Conservation (phyloP, 352 stramenopile genomes). For the Phytophthora crassamura region DNA sequence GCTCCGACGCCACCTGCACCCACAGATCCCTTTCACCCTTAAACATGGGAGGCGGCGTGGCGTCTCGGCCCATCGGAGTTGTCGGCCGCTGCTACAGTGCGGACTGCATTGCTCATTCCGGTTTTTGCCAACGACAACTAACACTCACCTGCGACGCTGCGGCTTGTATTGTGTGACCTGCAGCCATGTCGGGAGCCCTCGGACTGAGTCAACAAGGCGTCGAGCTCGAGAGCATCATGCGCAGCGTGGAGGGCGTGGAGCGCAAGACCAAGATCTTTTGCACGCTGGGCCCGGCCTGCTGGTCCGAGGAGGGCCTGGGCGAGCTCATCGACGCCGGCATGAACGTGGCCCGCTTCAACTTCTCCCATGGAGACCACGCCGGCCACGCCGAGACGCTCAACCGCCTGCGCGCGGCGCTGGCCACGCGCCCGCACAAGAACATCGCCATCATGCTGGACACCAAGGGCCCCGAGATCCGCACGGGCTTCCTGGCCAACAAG, state of each 20-base stretch:
- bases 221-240: slow-evolving; percentile 45
- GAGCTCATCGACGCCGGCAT: slow-evolving; percentile 91
- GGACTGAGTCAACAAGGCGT: slow-evolving; percentile 37
- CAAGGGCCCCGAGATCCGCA: too few species aligned
- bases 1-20: not conserved
- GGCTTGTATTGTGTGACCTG: not conserved
- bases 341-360: slow-evolving; percentile 98
- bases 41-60: slow-evolving; percentile 32
- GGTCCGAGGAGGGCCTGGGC: slow-evolving; percentile 94
- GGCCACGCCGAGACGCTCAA: slow-evolving; percentile 77
- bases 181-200: slow-evolving; percentile 41
- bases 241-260: slow-evolving; percentile 41
- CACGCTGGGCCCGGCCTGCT: slow-evolving; percentile 90
- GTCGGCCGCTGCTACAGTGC: slow-evolving; percentile 38
- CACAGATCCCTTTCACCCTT: slow-evolving; percentile 34
- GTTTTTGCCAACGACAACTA: slow-evolving; percentile 1
- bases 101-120: not conserved
- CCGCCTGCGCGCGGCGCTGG: slow-evolving; percentile 63
- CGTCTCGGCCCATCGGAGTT: slow-evolving; percentile 32
- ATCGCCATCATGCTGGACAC: slow-evolving; percentile 96
- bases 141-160: not conserved
- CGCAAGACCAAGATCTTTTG: slow-evolving; percentile 91
- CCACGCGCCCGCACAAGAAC: slow-evolving; percentile 72
- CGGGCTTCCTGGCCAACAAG: slow-evolving; percentile 70
- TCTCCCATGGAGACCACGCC: slow-evolving; percentile 97